phyloP scores from a whole-genome alignment of 1,139 yeast genomes.

The Hyphopichia burtonii region DNA sequence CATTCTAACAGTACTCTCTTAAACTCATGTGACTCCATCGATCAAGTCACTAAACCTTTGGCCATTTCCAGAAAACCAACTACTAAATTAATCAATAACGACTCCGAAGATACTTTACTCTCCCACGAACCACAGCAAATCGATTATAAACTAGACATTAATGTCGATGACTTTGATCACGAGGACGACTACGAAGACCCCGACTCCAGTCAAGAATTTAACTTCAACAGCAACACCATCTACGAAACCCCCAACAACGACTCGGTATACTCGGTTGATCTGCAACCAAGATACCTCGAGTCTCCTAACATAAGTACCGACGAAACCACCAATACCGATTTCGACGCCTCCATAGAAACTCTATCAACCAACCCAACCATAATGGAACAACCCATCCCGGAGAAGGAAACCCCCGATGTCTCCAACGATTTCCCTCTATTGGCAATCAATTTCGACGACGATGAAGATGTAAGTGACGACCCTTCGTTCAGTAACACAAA shows the following conservation, averaged over 20 bases:
- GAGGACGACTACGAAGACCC: constrained; percentile 2
- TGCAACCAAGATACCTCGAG: constrained; percentile 5
- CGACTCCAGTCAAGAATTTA: constrained; percentile 1
- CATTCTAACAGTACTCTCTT: constrained; percentile 30
- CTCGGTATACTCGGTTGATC: constrained; percentile 15
- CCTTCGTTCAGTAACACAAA: neutral
- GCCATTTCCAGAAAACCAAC: constrained; percentile 19
- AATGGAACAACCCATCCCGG: constrained; percentile 4
- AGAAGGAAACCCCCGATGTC: neutral
- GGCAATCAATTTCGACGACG: constrained; percentile 3
- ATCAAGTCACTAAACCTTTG: constrained; percentile 23
- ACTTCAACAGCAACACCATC: neutral
- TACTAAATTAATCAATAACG: neutral
- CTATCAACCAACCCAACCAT: constrained; percentile 18
- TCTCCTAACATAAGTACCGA: constrained; percentile 11
- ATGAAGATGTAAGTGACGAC: constrained; percentile 1
- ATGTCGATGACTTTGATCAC: neutral
- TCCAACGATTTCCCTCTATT: constrained; percentile 7
- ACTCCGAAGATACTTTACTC: constrained; percentile 1
- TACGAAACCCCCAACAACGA: constrained; percentile 5
- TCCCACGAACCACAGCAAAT: neutral
- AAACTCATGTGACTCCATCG: constrained; percentile 11
- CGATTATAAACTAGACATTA: neutral
- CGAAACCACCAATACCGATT: constrained; percentile 7
- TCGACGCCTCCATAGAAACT: constrained; percentile 21